Conservation (phyloP, 2,329 filamentous ascomycete species). For the Septoria linicola region DNA sequence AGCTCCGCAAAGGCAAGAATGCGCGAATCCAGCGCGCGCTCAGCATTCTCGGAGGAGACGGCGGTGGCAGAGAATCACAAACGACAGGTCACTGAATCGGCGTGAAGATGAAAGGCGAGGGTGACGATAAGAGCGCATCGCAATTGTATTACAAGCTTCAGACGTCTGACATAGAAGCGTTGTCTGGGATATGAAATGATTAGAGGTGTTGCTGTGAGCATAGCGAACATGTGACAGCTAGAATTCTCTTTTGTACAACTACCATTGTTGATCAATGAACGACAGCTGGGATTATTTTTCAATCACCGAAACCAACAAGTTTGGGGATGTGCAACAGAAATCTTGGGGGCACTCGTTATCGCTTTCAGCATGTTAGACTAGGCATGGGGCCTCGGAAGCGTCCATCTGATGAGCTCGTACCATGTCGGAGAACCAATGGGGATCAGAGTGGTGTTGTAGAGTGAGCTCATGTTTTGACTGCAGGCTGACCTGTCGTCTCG, state of each 20-base stretch:
- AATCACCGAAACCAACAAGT: too few species aligned
- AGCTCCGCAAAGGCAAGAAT: constrained; percentile 14
- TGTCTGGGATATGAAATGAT: constrained; percentile 7
- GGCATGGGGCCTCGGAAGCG: too few species aligned
- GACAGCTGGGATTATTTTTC: constrained; percentile 11
- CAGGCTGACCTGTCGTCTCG: too few species aligned
- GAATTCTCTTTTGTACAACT: constrained; percentile 17
- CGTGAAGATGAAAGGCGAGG: constrained; percentile 9
- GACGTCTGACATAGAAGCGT: constrained; percentile 18
- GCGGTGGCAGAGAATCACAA: constrained; percentile 29
- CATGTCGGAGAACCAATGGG: constrained; percentile 4
- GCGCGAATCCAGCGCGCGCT: constrained; percentile 28
- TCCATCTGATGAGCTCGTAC: too few species aligned
- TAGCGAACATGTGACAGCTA: constrained; percentile 15
- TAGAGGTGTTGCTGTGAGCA: constrained; percentile 20
- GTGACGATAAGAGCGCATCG: constrained; percentile 7
- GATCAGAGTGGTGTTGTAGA: not conserved
- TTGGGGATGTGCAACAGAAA: too few species aligned
- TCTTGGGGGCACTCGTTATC: too few species aligned
- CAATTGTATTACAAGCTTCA: constrained; percentile 19
- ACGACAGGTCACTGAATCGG: constrained; percentile 10
- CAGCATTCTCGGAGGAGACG: constrained; percentile 31
- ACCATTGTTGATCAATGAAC: constrained; percentile 14
- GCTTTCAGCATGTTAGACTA: too few species aligned
- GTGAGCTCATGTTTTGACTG: too few species aligned